Conservation (phyloP, 192 early-diverging fungal genomes). For the Phlyctochytrium planicorne region DNA sequence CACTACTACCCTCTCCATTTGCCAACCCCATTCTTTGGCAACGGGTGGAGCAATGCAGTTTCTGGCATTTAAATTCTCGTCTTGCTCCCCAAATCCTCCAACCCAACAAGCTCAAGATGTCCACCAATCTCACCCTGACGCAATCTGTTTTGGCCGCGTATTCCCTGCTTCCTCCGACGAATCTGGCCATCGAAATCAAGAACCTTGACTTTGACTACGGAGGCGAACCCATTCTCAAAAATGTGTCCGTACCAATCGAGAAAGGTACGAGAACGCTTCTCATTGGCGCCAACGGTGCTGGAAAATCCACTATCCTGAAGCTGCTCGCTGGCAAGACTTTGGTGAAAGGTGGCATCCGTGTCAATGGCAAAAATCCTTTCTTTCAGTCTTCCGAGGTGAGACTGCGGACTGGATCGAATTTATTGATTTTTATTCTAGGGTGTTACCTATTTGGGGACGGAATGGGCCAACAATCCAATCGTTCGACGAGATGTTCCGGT, state of each 20-base stretch:
- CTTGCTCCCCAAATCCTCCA: too few species aligned
- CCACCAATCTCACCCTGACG: too few species aligned
- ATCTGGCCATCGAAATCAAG: constrained; percentile 44
- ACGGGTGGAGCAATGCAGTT: too few species aligned
- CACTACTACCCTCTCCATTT: too few species aligned
- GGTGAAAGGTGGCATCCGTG: constrained; percentile 49
- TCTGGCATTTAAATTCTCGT: too few species aligned
- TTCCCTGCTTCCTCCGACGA: constrained; percentile 12
- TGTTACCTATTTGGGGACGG: constrained; percentile 75
- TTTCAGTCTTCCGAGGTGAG: constrained; percentile 52
- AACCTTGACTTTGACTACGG: constrained; percentile 51
- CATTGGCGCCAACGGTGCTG: constrained; percentile 73
- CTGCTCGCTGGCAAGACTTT: constrained; percentile 74
- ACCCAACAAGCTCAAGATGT: too few species aligned
- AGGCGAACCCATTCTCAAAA: constrained; percentile 56
- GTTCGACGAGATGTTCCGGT: constrained; percentile 67
- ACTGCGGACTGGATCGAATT: not conserved
- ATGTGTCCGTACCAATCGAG: constrained; percentile 53
- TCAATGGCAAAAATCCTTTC: constrained; percentile 68
- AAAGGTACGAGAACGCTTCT: constrained; percentile 64
- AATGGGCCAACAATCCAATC: constrained; percentile 75
- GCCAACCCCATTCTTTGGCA: too few species aligned
- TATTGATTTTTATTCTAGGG: constrained; percentile 35
- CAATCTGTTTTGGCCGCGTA: constrained; percentile 17
- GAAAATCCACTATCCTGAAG: constrained; percentile 68